These are phyloP conservation scores for Canariomyces notabilis DNA, from an alignment of 2,329 filamentous ascomycete genomes.

Conservation along the genomic window DNA sequence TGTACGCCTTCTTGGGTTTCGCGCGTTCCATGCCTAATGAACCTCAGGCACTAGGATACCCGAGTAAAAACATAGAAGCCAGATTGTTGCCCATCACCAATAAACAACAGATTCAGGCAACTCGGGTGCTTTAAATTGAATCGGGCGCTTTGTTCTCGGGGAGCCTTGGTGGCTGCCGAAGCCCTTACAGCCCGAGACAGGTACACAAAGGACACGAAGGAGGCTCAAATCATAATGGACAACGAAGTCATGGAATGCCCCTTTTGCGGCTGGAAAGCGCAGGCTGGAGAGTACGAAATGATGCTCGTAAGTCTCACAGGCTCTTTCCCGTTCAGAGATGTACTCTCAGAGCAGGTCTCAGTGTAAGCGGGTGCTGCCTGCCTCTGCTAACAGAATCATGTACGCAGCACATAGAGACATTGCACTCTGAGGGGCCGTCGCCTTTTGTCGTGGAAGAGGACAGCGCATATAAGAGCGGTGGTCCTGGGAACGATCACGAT, in stretches of 20 bases:
- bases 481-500: constrained; percentile 28
- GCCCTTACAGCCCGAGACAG: background rate
- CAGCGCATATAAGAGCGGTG: constrained; percentile 14
- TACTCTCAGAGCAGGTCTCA: background rate
- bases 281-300: constrained; percentile 32
- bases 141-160: background rate
- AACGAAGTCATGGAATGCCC: constrained; percentile 26
- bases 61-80: background rate
- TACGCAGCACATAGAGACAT: constrained; percentile 28
- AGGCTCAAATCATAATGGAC: constrained; percentile 8
- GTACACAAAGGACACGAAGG: constrained; percentile 1
- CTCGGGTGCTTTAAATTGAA: background rate
- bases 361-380: background rate
- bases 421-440: constrained; percentile 26
- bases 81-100: background rate
- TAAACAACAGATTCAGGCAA: background rate
- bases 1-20: background rate
- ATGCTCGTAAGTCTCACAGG: constrained; percentile 29
- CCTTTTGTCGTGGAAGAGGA: constrained; percentile 24
- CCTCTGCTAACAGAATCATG: background rate
- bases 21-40: background rate
- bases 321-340: constrained; percentile 1
- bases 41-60: background rate
- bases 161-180: background rate
- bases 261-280: constrained; percentile 33